Percentiles rank a stretch among this genome's conserved stretches.
Conservation (phyloP, 2,329 filamentous ascomycete genomes). For the Aureobasidium sp. region DNA sequence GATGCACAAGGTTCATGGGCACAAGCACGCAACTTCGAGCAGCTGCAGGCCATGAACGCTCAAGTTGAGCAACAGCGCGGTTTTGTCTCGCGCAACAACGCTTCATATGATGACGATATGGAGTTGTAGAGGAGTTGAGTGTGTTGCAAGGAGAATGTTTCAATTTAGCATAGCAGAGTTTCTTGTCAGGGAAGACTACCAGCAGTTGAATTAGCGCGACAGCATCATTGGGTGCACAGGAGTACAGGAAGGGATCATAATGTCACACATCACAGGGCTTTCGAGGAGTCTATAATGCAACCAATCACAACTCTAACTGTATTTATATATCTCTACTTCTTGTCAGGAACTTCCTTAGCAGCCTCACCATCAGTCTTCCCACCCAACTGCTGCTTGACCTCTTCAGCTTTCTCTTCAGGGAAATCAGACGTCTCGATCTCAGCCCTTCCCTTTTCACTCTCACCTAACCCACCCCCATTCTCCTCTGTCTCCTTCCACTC, state of each 20-base stretch:
- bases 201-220: not conserved
- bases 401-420: constrained; percentile 15
- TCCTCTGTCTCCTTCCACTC: constrained; percentile 43
- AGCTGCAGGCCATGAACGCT: constrained; percentile 38
- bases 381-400: constrained; percentile 14
- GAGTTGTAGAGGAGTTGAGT: not conserved
- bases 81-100: not conserved
- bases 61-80: constrained; percentile 8
- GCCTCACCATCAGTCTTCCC: constrained; percentile 11
- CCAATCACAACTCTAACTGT: not conserved
- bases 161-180: not conserved
- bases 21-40: constrained; percentile 43
- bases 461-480: constrained; percentile 42
- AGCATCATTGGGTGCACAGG: not conserved
- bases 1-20: constrained; percentile 59
- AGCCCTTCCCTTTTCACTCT: constrained; percentile 32
- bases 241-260: not conserved
- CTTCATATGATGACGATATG: constrained; percentile 3
- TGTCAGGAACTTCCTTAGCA: constrained; percentile 14
- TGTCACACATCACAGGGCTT: not conserved
- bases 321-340: not conserved
- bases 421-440: constrained; percentile 19
- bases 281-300: not conserved
- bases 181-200: not conserved
- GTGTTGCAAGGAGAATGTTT: not conserved